A percentile compares a stretch with the other conserved stretches of the same genome.
Evolutionary conservation across 23 red algal genomes (phyloP).

Genomic region (Gracilaria caudata): DNA sequence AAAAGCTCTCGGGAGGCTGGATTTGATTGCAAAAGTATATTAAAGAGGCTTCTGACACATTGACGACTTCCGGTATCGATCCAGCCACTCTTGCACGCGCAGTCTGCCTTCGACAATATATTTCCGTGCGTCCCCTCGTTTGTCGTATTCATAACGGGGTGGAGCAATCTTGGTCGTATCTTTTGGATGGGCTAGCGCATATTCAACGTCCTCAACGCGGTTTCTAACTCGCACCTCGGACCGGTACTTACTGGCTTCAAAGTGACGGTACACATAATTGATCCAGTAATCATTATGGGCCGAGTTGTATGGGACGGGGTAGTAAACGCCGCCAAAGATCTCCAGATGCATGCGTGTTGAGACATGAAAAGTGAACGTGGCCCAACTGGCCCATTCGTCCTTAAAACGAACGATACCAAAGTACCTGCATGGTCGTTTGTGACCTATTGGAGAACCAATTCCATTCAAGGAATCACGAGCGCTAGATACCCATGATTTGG

Average conservation of each 20-base stretch:
- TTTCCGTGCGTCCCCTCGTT: constrained; percentile 53
- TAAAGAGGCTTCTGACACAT: constrained; percentile 56
- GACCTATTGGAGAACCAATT: constrained; percentile 44
- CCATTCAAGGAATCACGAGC: constrained; percentile 54
- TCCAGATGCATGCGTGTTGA: constrained; percentile 82
- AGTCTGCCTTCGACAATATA: constrained; percentile 53
- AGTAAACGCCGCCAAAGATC: constrained; percentile 81
- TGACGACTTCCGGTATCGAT: constrained; percentile 27
- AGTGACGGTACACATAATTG: constrained; percentile 63
- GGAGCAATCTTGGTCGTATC: constrained; percentile 49
- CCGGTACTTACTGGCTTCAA: constrained; percentile 59
- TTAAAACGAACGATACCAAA: constrained; percentile 81
- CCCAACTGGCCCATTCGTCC: constrained; percentile 82
- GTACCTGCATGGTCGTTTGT: constrained; percentile 76
- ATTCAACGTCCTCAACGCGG: constrained; percentile 66
- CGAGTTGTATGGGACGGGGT: constrained; percentile 78
- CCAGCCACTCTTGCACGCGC: constrained; percentile 59
- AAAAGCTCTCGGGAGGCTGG: background rate
- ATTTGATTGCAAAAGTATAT: background rate
- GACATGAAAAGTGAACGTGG: constrained; percentile 85
- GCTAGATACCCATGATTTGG: constrained; percentile 64
- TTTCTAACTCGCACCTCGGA: constrained; percentile 66
- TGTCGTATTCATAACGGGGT: constrained; percentile 73
- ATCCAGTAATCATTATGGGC: constrained; percentile 89
- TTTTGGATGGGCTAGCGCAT: constrained; percentile 68